These are phyloP conservation scores for Kondoa subrosea DNA, from an alignment of 768 basidiomycete species.

Conservation along the genomic window DNA sequence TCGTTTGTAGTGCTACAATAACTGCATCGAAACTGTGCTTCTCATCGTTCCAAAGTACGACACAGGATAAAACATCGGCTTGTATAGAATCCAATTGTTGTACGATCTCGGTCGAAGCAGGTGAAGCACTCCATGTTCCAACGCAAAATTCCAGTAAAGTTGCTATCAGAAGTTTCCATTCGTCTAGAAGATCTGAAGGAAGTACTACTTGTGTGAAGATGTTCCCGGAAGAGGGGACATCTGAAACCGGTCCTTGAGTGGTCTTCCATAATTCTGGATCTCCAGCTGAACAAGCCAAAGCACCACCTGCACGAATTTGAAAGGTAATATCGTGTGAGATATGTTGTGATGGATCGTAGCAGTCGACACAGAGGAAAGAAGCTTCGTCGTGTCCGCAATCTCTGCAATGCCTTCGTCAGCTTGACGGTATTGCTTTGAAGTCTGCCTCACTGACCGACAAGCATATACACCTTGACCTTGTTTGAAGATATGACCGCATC, in stretches of 20 bases:
- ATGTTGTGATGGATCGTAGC: constrained; percentile 80
- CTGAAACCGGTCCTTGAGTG: no score
- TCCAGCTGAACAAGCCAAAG: constrained; percentile 84
- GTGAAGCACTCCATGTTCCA: constrained; percentile 26
- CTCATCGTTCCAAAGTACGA: constrained; percentile 92
- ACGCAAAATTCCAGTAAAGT: constrained; percentile 26
- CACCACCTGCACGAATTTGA: constrained; percentile 52
- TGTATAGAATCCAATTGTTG: constrained; percentile 69
- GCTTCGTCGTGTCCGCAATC: constrained; percentile 81
- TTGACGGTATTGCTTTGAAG: background rate
- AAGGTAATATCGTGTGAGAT: constrained; percentile 76
- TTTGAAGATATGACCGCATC: background rate
- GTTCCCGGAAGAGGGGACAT: no score
- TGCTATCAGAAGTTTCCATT: constrained; percentile 42
- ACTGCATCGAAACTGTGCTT: constrained; percentile 88
- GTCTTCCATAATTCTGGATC: constrained; percentile 79
- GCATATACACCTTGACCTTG: background rate
- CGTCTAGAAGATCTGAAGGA: constrained; percentile 3
- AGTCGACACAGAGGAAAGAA: constrained; percentile 73
- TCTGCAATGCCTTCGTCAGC: constrained; percentile 35
- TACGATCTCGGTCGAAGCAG: constrained; percentile 60
- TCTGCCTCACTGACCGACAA: background rate
- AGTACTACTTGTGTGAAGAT: constrained; percentile 9
- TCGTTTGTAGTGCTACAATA: constrained; percentile 86
- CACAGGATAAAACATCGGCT: constrained; percentile 60